phyloP scores from a whole-genome alignment of 352 stramenopile species.

The Pythium phragmiticola region DNA sequence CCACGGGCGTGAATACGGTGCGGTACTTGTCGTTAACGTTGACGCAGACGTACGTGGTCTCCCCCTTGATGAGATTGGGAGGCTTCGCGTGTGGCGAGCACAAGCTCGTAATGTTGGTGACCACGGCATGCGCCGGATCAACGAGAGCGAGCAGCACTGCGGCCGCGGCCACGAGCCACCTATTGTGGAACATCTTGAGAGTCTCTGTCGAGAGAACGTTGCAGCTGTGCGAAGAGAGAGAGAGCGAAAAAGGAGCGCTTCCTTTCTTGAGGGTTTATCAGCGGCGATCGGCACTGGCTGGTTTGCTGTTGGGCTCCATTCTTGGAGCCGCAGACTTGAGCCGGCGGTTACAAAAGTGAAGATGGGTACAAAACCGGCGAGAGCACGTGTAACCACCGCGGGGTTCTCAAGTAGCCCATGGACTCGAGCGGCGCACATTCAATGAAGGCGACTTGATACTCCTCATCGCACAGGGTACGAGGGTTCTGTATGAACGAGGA shows the following conservation, averaged over 20 bases:
- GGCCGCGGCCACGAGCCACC: neutral
- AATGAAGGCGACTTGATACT: neutral
- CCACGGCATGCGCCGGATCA: slow-evolving; percentile 7
- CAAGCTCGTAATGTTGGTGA: slow-evolving; percentile 60
- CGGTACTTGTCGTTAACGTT: slow-evolving; percentile 79
- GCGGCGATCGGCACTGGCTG: neutral
- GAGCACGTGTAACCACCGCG: slow-evolving; percentile 16
- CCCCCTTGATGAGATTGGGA: slow-evolving; percentile 54
- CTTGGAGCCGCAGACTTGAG: slow-evolving; percentile 1
- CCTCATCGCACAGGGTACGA: neutral
- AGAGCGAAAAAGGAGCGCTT: neutral
- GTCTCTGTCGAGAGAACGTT: neutral
- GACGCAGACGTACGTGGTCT: slow-evolving; percentile 68
- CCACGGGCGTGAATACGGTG: slow-evolving; percentile 69
- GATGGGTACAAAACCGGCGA: slow-evolving; percentile 2
- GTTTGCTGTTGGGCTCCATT: neutral
- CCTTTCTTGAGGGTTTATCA: neutral
- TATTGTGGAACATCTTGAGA: slow-evolving; percentile 3
- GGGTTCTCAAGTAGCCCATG: neutral
- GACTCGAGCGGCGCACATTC: neutral
- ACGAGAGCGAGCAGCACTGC: neutral
- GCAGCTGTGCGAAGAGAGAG: neutral
- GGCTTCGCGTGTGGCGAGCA: slow-evolving; percentile 54
- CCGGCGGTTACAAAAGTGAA: neutral
- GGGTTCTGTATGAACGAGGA: neutral